These are phyloP conservation scores for Diutina mesorugosa DNA, from an alignment of 1,139 yeast genomes.

Conservation along the genomic window DNA sequence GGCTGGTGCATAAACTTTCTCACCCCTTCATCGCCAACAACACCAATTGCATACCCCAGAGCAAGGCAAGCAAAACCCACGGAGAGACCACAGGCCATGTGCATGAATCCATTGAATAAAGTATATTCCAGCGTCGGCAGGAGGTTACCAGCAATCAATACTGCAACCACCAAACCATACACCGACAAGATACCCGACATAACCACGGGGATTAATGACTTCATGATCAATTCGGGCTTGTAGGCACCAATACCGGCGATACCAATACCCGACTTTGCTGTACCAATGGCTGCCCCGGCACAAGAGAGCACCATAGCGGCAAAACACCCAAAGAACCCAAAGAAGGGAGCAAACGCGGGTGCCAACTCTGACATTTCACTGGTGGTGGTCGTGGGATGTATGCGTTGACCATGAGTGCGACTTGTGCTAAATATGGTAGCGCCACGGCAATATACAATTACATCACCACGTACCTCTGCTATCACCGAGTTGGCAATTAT, in stretches of 20 bases:
- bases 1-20: slow-evolving; percentile 96
- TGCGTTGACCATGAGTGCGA: not conserved
- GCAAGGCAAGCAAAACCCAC: slow-evolving; percentile 96
- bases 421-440: not conserved
- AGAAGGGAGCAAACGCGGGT: slow-evolving; percentile 87
- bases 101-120: slow-evolving; percentile 91
- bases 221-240: slow-evolving; percentile 74
- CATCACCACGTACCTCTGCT: too few relatives aligned
- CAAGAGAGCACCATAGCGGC: slow-evolving; percentile 84
- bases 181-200: slow-evolving; percentile 98
- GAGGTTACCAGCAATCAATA: slow-evolving; percentile 86
- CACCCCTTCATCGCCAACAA: slow-evolving; percentile 98
- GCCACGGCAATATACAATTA: not conserved
- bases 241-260: slow-evolving; percentile 83
- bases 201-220: slow-evolving; percentile 83
- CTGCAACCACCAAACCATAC: slow-evolving; percentile 92
- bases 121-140: slow-evolving; percentile 69
- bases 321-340: slow-evolving; percentile 93
- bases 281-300: slow-evolving; percentile 96
- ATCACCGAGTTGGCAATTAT: too few relatives aligned
- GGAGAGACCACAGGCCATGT: slow-evolving; percentile 86
- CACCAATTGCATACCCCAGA: slow-evolving; percentile 97
- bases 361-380: slow-evolving; percentile 37
- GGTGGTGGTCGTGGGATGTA: slow-evolving; percentile 5
- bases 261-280: slow-evolving; percentile 98